Evolutionary conservation across 345 rosid genomes (phyloP).

Genomic region (Turnera subulata): DNA sequence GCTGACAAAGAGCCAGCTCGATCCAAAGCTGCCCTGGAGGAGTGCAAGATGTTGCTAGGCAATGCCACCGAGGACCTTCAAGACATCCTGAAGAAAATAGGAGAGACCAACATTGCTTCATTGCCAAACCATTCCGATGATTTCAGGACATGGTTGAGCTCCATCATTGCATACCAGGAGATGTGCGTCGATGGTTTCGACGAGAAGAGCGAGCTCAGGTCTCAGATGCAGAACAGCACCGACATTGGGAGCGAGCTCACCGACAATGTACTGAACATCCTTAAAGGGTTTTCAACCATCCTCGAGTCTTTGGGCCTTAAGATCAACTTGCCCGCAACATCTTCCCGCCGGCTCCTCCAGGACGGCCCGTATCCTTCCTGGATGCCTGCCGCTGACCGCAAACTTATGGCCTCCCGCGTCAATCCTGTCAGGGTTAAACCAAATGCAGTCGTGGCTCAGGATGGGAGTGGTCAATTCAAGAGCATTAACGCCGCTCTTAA

Average conservation of each 20-base stretch:
- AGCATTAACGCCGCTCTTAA: slow-evolving; percentile 49
- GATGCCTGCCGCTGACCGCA: slow-evolving; percentile 57
- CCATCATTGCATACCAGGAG: slow-evolving; percentile 16
- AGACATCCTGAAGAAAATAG: not conserved
- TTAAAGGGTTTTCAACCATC: slow-evolving; percentile 26
- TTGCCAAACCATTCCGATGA: not conserved
- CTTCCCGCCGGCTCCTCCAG: slow-evolving; percentile 41
- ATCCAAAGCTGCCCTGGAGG: slow-evolving; percentile 13
- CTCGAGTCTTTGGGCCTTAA: slow-evolving; percentile 24
- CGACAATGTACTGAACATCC: slow-evolving; percentile 7
- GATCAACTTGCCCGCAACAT: slow-evolving; percentile 22
- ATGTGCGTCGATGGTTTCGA: slow-evolving; percentile 14
- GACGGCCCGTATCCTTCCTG: slow-evolving; percentile 47
- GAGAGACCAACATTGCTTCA: slow-evolving; percentile 2
- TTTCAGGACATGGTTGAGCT: slow-evolving; percentile 10
- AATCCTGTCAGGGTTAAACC: slow-evolving; percentile 33
- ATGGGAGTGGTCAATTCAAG: slow-evolving; percentile 69
- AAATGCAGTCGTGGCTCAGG: slow-evolving; percentile 62
- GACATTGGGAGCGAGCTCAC: slow-evolving; percentile 8
- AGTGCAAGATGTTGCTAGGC: slow-evolving; percentile 11
- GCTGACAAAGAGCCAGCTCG: not conserved
- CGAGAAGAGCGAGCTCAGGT: slow-evolving; percentile 1
- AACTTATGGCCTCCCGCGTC: slow-evolving; percentile 50
- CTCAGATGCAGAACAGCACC: not conserved
- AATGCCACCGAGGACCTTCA: slow-evolving; percentile 13